Base-by-base conservation (phyloP, 352 stramenopile species). In the Pythium scleroteichum region DNA sequence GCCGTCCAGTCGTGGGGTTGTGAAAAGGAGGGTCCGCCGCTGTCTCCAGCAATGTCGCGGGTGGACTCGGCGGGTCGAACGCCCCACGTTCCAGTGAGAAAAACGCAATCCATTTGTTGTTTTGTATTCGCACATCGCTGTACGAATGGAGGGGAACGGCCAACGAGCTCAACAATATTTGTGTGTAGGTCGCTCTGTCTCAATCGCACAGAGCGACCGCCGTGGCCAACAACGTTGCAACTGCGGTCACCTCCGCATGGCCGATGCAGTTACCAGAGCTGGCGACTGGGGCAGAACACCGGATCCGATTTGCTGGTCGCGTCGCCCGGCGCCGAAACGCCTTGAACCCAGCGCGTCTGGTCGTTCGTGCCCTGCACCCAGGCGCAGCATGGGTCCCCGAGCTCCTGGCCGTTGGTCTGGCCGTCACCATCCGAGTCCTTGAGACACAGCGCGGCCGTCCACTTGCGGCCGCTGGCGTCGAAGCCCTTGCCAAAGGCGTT, bases 371-470 rank as follows among this genome's bases (percentile, higher is more conserved):
- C 58, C 7, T 62, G 38, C 4, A 53, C 29, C 61, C 53, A 68
- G 20, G 40, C 27, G 52, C 78, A 89, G 57, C 71, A 68, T 24
- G 75, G 78, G 59, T 89, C 79, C 16, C 75, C 79, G 3, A 89
- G 65, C 54, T 88, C 79, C 49, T 84, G 50, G 35, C 79, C 79
- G 64, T 89, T 88, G 54, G 72, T 84, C 22, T 68, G 59, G 33
- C 77, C 77, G 42, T 88, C 79, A 20, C 69, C 66, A 51, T 88
- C 78, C 8, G 59, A 69, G 59, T 88, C 78, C 14, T 44, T 44
- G 13, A 44, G 38, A 4, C 38, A 44, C 38, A 44, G 14, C 14
- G 17, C 38, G 38, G 16, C 4, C 13, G 38, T 44, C 38, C 38
- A 44, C 17, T 57, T 48, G 7, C 53, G 55, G 4, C 57, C 68